phyloP scores from a whole-genome alignment of 1,139 yeast genomes.

The Blastobotrys proliferans region DNA sequence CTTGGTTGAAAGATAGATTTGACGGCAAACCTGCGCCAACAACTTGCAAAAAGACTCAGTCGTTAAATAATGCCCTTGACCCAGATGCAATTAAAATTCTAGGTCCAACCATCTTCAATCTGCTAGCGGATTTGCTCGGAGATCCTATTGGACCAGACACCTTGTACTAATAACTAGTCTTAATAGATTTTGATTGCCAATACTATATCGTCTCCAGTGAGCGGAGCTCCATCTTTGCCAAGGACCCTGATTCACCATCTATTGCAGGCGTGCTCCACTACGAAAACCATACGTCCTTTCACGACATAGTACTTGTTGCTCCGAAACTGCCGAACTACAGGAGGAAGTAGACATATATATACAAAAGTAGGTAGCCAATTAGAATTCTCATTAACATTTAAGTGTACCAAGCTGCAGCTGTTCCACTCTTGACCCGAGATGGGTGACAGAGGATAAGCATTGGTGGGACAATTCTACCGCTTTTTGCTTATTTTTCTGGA shows the following conservation, averaged over 20 bases:
- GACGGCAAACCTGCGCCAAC: conserved; percentile 10
- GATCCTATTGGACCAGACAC: conserved; percentile 9
- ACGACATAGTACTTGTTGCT: conserved; percentile 3
- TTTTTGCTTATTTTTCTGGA: no score
- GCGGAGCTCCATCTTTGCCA: conserved; percentile 22
- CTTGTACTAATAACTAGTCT: not conserved
- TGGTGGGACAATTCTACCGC: no score
- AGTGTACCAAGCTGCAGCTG: not conserved
- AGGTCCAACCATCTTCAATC: conserved; percentile 6
- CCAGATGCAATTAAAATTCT: conserved; percentile 7
- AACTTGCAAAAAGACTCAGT: conserved; percentile 5
- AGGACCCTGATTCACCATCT: conserved; percentile 27
- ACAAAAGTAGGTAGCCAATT: not conserved
- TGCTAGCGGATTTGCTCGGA: conserved; percentile 1
- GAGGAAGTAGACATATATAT: not conserved
- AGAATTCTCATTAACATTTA: not conserved
- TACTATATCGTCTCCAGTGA: no score
- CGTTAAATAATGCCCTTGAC: conserved; percentile 1
- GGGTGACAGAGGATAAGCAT: no score
- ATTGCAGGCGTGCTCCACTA: no score
- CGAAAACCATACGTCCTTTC: conserved; percentile 16
- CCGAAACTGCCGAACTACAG: not conserved
- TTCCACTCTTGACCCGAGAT: conserved; percentile 1
- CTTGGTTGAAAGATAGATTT: conserved; percentile 14
- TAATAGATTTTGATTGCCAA: no score